Evolutionary conservation across 805 yeast species (phyloP), one percentile per base, ranked within the genome.

Genomic region (Pichia insulana): DNA sequence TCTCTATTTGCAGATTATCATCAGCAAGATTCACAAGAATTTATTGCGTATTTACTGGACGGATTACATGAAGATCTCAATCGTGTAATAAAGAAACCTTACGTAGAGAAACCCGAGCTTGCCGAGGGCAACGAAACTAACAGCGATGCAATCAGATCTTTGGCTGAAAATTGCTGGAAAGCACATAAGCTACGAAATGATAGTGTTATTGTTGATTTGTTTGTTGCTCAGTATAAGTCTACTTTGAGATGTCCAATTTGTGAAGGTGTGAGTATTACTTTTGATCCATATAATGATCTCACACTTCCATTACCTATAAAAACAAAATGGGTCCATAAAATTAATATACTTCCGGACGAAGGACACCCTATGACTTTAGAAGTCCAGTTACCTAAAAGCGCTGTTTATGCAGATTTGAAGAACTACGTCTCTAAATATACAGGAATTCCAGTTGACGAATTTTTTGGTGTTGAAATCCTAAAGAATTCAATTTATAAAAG

Each of bases 21-120:
- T 45, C 97, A 90, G 58, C 97, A 90, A 55, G 97, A 90, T 57
- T 84, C 96, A 2, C 96, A 89, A 58, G 97, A 90, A 57, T 83
- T 90, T 55, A 70, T 88, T 39, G 89, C 94, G 26, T 90, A 84
- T 69, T 61, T 90, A 27, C 67, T 90, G 22, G 96, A 90, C 61
- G 88, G 92, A 2, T 65, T 90, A 30, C 97, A 90, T 57, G 97
- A 90, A 60, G 97, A 90, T 62, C 68, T 90, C 49, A 92, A 92
- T 56, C 69, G 96, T 43, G 80, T 90, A 25, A 57, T 74, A 8
- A 65, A 83, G 30, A 92, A 92, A 57, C 97, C 97, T 1, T 81
- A 80, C 50, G 76, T 86, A 7, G 95, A 86, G 53, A 87, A 87
- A 54, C 96, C 97, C 0, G 96, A 87, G 55, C 58, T 82, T 18